phyloP scores from a whole-genome alignment of 2,329 filamentous ascomycete species.

The Aspergillus puulaauensis region DNA sequence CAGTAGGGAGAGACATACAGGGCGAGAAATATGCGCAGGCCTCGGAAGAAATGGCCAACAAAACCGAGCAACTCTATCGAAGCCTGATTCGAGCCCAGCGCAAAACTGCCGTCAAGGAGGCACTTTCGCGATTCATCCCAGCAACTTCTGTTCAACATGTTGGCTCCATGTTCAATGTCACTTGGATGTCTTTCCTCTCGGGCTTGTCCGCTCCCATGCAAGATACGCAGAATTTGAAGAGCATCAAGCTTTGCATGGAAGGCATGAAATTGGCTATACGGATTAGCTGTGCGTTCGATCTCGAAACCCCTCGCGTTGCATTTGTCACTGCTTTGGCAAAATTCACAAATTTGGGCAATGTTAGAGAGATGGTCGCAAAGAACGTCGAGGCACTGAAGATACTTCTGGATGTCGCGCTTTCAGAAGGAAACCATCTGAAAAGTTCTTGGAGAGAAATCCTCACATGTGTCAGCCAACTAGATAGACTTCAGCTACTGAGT shows the following conservation, averaged over 20 bases:
- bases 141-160: conserved; percentile 93
- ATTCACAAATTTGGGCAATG: conserved; percentile 92
- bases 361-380: conserved; percentile 92
- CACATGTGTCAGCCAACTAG: conserved; percentile 92
- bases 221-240: conserved; percentile 87
- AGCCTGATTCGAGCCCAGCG: conserved; percentile 87
- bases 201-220: conserved; percentile 91
- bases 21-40: conserved; percentile 92
- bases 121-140: conserved; percentile 74
- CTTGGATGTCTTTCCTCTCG: conserved; percentile 99
- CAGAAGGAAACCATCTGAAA: conserved; percentile 84
- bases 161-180: conserved; percentile 97
- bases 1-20: conserved; percentile 86
- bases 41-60: conserved; percentile 87
- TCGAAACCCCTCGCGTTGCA: conserved; percentile 89
- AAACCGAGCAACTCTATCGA: conserved; percentile 85
- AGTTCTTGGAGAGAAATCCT: conserved; percentile 95
- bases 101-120: conserved; percentile 70
- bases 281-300: conserved; percentile 88
- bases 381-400: conserved; percentile 93
- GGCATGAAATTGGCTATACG: conserved; percentile 92
- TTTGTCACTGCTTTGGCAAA: conserved; percentile 92
- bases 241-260: conserved; percentile 89
- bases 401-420: conserved; percentile 85
- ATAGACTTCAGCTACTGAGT: conserved; percentile 90